A percentile compares a stretch with the other conserved stretches of the same genome.
These are phyloP conservation scores for Botrytis porri DNA, from an alignment of 2,329 filamentous ascomycete genomes.

Conservation along the genomic window DNA sequence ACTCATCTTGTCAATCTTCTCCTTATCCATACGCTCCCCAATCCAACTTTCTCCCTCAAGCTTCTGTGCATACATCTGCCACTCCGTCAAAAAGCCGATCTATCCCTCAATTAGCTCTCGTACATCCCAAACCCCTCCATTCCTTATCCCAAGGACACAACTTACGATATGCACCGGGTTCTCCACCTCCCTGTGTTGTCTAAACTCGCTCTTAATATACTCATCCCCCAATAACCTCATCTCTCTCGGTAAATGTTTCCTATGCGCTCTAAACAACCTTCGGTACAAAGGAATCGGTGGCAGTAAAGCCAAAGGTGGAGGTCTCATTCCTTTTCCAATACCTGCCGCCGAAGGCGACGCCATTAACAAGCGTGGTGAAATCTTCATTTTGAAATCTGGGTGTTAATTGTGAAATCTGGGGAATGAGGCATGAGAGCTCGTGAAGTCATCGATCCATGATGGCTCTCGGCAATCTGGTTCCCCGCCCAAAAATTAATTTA, in stretches of 20 bases:
- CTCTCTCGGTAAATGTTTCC: constrained; percentile 70
- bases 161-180: constrained; percentile 88
- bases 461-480: constrained; percentile 5
- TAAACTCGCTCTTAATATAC: constrained; percentile 91
- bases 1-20: constrained; percentile 90
- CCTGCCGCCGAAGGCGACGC: constrained; percentile 31
- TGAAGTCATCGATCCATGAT: constrained; percentile 17
- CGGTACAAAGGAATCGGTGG: constrained; percentile 75
- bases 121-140: background rate
- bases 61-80: constrained; percentile 92
- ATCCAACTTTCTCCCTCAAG: constrained; percentile 84
- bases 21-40: constrained; percentile 77
- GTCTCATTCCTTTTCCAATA: constrained; percentile 27
- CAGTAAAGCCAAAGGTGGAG: constrained; percentile 35
- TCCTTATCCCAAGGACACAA: constrained; percentile 17
- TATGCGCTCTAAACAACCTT: constrained; percentile 79
- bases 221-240: constrained; percentile 83
- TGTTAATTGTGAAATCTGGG: constrained; percentile 7
- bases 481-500: constrained; percentile 15
- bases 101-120: constrained; percentile 39
- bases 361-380: constrained; percentile 28
- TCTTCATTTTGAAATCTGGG: constrained; percentile 27
- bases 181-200: constrained; percentile 76
- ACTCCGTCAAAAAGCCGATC: constrained; percentile 95
- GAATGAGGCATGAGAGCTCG: background rate